phyloP scores from a whole-genome alignment of 2,329 filamentous ascomycete genomes.

The Microsporum ferrugineum region DNA sequence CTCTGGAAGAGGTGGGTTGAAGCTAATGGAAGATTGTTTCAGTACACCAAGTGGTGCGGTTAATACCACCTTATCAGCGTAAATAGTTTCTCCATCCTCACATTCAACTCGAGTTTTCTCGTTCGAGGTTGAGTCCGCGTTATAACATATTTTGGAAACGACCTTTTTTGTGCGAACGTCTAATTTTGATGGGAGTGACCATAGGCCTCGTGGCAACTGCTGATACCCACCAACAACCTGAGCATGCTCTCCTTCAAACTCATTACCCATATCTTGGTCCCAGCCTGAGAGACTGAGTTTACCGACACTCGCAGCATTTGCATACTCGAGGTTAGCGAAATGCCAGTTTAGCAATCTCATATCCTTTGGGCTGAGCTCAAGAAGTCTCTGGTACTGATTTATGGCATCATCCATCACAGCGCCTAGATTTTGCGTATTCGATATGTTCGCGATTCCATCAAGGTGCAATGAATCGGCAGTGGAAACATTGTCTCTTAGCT shows the following conservation, averaged over 20 bases:
- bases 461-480: constrained; percentile 60
- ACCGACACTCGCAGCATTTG: constrained; percentile 80
- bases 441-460: constrained; percentile 50
- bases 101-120: constrained; percentile 56
- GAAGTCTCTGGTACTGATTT: constrained; percentile 68
- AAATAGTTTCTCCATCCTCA: constrained; percentile 61
- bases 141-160: constrained; percentile 63
- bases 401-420: constrained; percentile 90
- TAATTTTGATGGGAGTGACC: constrained; percentile 62
- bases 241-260: constrained; percentile 89
- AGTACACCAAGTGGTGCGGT: constrained; percentile 85
- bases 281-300: constrained; percentile 80
- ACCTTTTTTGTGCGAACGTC: constrained; percentile 62
- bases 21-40: constrained; percentile 70
- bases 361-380: constrained; percentile 75
- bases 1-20: constrained; percentile 76
- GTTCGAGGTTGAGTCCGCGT: constrained; percentile 29
- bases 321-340: constrained; percentile 94
- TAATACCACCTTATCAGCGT: constrained; percentile 83
- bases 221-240: constrained; percentile 92
- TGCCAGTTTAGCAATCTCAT: constrained; percentile 94
- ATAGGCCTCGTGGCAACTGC: constrained; percentile 76
- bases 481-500: constrained; percentile 52
- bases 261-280: constrained; percentile 96
- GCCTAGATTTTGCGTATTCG: constrained; percentile 62